Evolutionary conservation across 345 rosid genomes (phyloP).

Genomic region (Camelina neglecta): DNA sequence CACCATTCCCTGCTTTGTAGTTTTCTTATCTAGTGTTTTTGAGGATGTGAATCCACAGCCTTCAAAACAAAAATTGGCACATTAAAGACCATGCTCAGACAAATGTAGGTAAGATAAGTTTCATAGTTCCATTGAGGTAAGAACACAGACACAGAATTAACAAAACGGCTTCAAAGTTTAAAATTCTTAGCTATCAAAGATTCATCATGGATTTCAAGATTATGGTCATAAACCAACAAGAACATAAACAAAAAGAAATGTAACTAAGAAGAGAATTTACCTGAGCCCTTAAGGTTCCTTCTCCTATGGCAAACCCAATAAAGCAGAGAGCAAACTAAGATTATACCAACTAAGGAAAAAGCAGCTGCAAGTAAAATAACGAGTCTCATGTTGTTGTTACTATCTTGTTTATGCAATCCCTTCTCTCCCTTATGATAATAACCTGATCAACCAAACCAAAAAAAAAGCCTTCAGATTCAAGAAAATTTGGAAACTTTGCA

Average conservation of each 20-base stretch:
- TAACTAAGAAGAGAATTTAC: conserved; percentile 40
- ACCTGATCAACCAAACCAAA: conserved; percentile 50
- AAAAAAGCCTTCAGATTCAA: conserved; percentile 25
- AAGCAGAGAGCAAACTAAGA: conserved; percentile 51
- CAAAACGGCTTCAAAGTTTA: background rate
- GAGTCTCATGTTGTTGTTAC: conserved; percentile 52
- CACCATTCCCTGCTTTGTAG: conserved; percentile 46
- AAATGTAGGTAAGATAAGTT: conserved; percentile 16
- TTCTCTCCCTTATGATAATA: conserved; percentile 45
- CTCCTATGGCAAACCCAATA: conserved; percentile 59
- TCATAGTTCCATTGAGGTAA: background rate
- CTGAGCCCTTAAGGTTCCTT: conserved; percentile 55
- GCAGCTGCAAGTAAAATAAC: conserved; percentile 59
- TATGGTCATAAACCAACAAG: conserved; percentile 19
- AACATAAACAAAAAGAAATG: background rate
- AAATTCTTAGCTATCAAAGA: conserved; percentile 4
- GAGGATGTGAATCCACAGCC: conserved; percentile 54
- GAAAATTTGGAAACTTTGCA: conserved; percentile 5
- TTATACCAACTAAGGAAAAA: conserved; percentile 56
- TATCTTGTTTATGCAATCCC: conserved; percentile 49
- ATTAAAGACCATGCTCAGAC: conserved; percentile 18
- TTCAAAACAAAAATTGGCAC: conserved; percentile 41
- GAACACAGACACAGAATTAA: background rate
- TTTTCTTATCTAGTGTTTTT: conserved; percentile 52
- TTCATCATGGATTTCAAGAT: background rate